Base-by-base conservation (phyloP, 2,329 filamentous ascomycete genomes). In the Nemania sp. region DNA sequence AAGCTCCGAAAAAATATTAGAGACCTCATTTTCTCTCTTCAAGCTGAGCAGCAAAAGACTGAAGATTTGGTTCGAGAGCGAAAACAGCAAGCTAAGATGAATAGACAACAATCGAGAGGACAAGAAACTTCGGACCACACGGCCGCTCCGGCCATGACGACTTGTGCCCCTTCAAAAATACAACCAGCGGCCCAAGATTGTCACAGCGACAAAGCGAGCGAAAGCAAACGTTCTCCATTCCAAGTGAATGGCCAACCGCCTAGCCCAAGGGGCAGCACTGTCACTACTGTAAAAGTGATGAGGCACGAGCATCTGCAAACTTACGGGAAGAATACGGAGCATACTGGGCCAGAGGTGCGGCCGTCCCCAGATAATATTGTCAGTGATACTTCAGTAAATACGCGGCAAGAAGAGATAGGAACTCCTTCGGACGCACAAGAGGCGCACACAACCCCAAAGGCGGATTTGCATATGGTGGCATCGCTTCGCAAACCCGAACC, bases 1-100 rank as follows among this genome's bases (percentile, higher is more conserved):
- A 72, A 81, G 9, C 83, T 94, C 69, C 87, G 93, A 20, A 75
- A 75, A 35, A 78, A 84, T 5, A 86, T 96, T 43, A 86, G 92
- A 32, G 74, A 85, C 0, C 80, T 89, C 40, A 80, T 97, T 0
- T 82, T 91, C 52, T 64, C 76, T 0, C 78, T 94, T 17, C 84
- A 91, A 58, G 71, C 78, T 7, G 78, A 85, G 65, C 88, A 90
- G 67, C 79, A 82, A 46, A 70, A 73, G 15, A 73, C 74, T 10
- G 71, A 77, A 52, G 73, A 79, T 40, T 71, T 73, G 15, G 75
- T 77, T 34, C 78, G 73, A 52, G 75, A 76, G 37, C 69, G 73
- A 59, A 73, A 73, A 43, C 71, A 67, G 20, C 71, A 70, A 56
- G 56, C 42, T 17, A 60, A 62, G 59, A 60, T 55, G 35, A 67